phyloP scores from a whole-genome alignment of 2,329 filamentous ascomycete genomes.

The Bisporella sp. region DNA sequence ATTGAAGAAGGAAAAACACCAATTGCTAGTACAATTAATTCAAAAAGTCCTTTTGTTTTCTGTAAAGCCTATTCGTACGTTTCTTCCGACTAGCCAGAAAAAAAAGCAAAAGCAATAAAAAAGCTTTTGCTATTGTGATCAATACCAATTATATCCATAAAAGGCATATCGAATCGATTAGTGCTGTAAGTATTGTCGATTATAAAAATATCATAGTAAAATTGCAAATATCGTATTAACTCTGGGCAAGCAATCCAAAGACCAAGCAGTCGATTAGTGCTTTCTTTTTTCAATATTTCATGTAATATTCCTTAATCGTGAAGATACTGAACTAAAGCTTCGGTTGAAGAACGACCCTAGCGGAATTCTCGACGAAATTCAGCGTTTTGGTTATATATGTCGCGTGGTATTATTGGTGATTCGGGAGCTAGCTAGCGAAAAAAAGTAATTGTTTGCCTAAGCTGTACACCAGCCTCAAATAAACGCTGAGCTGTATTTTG shows the following conservation, averaged over 20 bases:
- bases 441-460: not conserved
- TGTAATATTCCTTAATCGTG: not conserved
- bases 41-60: not conserved
- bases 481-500: no score
- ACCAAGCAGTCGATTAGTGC: not conserved
- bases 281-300: not conserved
- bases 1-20: not conserved
- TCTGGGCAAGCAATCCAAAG: no score
- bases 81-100: not conserved
- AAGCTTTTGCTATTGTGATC: not conserved
- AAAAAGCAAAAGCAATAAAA: not conserved
- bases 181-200: not conserved
- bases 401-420: not conserved
- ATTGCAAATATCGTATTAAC: not conserved
- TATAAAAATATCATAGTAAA: not conserved
- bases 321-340: not conserved
- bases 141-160: not conserved
- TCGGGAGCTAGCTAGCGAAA: not conserved
- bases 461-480: not conserved
- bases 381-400: no score
- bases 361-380: not conserved
- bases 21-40: not conserved
- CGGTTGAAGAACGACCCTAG: not conserved
- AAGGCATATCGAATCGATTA: not conserved
- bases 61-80: not conserved